Base-by-base conservation (phyloP, 2,329 filamentous ascomycete genomes). In the Cercospora citrullina region DNA sequence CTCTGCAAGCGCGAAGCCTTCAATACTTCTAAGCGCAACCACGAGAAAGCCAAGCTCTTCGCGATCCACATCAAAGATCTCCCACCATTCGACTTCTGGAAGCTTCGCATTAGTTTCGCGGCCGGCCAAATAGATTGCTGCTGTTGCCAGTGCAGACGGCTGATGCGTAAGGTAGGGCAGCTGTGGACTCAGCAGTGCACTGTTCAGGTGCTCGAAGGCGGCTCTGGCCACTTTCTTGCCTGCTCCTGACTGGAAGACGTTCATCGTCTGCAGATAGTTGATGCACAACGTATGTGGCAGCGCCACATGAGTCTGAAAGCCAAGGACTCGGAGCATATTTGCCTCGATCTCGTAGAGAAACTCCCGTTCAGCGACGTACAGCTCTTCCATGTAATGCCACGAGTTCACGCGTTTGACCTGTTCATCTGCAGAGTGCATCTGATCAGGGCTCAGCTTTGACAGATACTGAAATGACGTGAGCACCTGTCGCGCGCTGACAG, bases 41-140 rank as follows among this genome's bases (percentile, higher is more conserved):
- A 96, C 93, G 67, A 98, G 80, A 74, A 98, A 98, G 0, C 95
- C 95, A 39, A 99, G 84, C 78, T 97, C 93, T 82, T 99, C 95
- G 61, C 95, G 86, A 75, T 97, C 94, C 7, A 95, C 92, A 79
- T 99, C 95, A 78, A 98, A 98, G 0, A 98, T 92, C 79, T 97
- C 94, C 95, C 95, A 99, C 95, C 95, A 99, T 71, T 92, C 90
- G 59, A 87, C 87, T 71, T 91, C 91, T 0, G 94, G 93, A 80
- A 97, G 85, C 78, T 92, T 93, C 12, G 91, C 87, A 0, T 86
- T 89, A 1, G 87, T 79, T 72, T 98, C 93, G 55, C 90, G 86
- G 0, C 93, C 91, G 0, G 94, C 92, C n/a, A 93, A 87, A 77
- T 98, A 99, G 33, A 97, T 91, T 0, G 94, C 92, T 1, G 94